These are phyloP conservation scores for Dictyostelium intermedium DNA, from an alignment of 78 protist genomes.

Conservation along the genomic window DNA sequence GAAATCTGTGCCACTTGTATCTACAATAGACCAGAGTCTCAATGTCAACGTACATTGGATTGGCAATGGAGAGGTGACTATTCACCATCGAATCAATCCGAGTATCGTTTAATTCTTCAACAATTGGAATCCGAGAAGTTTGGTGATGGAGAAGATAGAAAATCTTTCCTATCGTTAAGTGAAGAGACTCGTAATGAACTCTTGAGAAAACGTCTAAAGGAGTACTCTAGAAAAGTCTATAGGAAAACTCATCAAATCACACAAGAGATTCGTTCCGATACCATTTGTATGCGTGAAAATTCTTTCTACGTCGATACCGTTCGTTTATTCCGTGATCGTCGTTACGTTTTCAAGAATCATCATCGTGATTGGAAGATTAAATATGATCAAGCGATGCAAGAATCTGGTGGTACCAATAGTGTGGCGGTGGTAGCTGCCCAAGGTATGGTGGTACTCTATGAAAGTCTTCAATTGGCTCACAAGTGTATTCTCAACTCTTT, in stretches of 20 bases:
- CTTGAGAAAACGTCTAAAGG: conserved; percentile 87
- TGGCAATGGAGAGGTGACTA: conserved; percentile 98
- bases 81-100: conserved; percentile 81
- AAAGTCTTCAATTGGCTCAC: conserved; percentile 99
- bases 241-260: conserved; percentile 70
- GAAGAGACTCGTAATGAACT: conserved; percentile 59
- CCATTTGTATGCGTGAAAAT: conserved; percentile 99
- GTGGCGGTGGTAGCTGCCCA: conserved; percentile 15
- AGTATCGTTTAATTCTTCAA: conserved; percentile 65
- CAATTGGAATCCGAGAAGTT: conserved; percentile 88
- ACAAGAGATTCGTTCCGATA: conserved; percentile 63
- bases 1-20: conserved; percentile 95
- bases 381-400: conserved; percentile 68
- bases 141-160: conserved; percentile 23
- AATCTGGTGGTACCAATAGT: conserved; percentile 32
- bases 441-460: conserved; percentile 92
- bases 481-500: conserved; percentile 99
- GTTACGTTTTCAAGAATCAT: conserved; percentile 95
- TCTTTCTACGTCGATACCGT: conserved; percentile 99
- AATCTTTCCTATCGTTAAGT: conserved; percentile 73
- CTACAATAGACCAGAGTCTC: conserved; percentile 87
- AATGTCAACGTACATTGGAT: conserved; percentile 86
- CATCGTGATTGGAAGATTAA: conserved; percentile 88
- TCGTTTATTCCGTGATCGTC: conserved; percentile 94
- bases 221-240: conserved; percentile 87